Percentiles rank a stretch among this genome's conserved stretches.
Evolutionary conservation across 768 basidiomycete species (phyloP).

Genomic region (Lentinus brumalis): DNA sequence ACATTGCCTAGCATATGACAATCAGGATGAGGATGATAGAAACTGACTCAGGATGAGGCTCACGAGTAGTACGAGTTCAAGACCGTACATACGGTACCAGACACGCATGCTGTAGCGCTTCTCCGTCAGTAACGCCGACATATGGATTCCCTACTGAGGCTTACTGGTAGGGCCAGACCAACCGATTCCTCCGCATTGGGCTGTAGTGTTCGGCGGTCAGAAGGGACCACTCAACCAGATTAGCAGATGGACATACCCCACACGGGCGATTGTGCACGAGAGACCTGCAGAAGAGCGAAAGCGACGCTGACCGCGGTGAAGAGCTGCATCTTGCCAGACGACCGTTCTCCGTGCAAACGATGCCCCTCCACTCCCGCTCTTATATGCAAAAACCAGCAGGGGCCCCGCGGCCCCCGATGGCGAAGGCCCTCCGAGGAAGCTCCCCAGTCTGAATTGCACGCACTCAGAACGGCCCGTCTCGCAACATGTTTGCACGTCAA

Average conservation of each 20-base stretch:
- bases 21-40: neutral
- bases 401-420: neutral
- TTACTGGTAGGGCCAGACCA: conserved; percentile 26
- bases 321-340: conserved; percentile 19
- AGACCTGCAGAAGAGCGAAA: conserved; percentile 8
- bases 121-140: neutral
- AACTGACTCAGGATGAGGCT: neutral
- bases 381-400: neutral
- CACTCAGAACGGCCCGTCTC: conserved; percentile 1
- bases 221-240: neutral
- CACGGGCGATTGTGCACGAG: conserved; percentile 12
- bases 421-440: conserved; percentile 12
- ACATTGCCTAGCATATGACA: conserved; percentile 12
- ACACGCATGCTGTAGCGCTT: conserved; percentile 14
- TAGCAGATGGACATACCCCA: conserved; percentile 17
- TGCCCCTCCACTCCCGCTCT: neutral
- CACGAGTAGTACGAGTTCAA: conserved; percentile 25
- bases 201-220: conserved; percentile 1
- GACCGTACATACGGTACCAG: conserved; percentile 19
- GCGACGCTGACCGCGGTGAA: conserved; percentile 15
- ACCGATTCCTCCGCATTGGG: conserved; percentile 26
- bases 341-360: neutral
- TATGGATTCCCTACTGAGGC: neutral
- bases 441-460: conserved; percentile 13
- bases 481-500: neutral